Conservation (phyloP, 257 asterid species). For the Nyctanthes arbortristis region DNA sequence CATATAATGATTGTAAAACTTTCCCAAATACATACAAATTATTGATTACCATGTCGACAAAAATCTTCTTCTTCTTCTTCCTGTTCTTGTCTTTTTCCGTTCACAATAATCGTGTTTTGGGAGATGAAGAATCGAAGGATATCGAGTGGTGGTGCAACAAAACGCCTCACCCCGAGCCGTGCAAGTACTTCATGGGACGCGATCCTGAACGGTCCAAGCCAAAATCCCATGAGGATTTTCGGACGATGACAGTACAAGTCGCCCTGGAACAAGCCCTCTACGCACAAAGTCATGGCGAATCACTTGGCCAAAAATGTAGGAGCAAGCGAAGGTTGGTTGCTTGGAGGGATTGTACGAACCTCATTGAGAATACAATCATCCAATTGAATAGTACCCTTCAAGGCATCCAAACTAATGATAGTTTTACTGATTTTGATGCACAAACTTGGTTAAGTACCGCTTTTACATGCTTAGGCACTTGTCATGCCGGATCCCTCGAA, state of each 20-base stretch:
- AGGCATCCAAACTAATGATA: constrained; percentile 34
- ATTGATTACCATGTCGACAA: background rate
- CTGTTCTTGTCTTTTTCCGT: constrained; percentile 23
- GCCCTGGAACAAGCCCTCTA: constrained; percentile 56
- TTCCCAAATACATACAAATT: background rate
- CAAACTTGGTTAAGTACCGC: constrained; percentile 93
- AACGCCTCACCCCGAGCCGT: constrained; percentile 67
- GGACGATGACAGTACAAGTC: constrained; percentile 42
- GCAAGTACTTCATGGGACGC: constrained; percentile 48
- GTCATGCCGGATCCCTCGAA: constrained; percentile 51
- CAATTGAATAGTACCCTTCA: constrained; percentile 48
- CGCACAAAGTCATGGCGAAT: constrained; percentile 31
- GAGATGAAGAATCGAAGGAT: constrained; percentile 20
- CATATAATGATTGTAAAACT: constrained; percentile 17
- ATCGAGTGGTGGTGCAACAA: constrained; percentile 60
- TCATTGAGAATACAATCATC: constrained; percentile 46
- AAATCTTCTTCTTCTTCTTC: constrained; percentile 18
- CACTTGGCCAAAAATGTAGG: constrained; percentile 23
- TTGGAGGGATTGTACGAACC: constrained; percentile 49
- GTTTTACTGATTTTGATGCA: constrained; percentile 35
- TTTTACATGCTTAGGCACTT: constrained; percentile 55
- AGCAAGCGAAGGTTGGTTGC: constrained; percentile 33
- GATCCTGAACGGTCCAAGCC: constrained; percentile 29
- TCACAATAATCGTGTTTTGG: background rate
- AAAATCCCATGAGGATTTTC: constrained; percentile 40